Percentiles rank a stretch among this genome's conserved stretches.
These are phyloP conservation scores for Globisporangium mamillatum DNA, from an alignment of 352 stramenopile genomes.

Conservation along the genomic window DNA sequence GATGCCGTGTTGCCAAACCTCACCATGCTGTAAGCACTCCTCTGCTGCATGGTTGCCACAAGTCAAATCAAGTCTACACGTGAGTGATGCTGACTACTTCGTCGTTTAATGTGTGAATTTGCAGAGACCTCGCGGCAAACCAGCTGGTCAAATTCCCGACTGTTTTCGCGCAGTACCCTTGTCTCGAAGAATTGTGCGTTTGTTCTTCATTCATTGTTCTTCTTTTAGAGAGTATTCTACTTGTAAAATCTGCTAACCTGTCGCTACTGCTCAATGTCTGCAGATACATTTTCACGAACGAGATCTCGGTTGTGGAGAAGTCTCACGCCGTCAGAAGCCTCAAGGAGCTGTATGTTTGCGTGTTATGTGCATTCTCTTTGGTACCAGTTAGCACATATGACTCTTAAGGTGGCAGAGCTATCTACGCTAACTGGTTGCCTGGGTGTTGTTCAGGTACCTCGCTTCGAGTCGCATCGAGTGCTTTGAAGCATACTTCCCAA, in stretches of 20 bases:
- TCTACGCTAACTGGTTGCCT: conserved; percentile 4
- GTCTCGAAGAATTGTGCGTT: not conserved
- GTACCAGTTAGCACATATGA: not conserved
- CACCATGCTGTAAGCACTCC: not conserved
- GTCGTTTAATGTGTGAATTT: not conserved
- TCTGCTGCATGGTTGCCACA: not conserved
- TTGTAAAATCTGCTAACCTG: not conserved
- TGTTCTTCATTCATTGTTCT: too few relatives aligned
- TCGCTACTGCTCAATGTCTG: not conserved
- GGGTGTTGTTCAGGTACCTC: conserved; percentile 17
- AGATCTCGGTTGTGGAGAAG: conserved; percentile 18
- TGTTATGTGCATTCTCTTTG: not conserved
- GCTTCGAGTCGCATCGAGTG: conserved; percentile 24
- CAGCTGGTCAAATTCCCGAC: not conserved
- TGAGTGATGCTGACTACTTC: not conserved
- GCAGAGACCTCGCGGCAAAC: conserved; percentile 2
- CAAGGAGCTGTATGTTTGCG: conserved; percentile 19
- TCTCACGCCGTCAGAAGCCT: conserved; percentile 14
- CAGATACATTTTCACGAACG: not conserved
- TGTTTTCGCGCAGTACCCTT: not conserved
- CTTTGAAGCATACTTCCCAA: conserved; percentile 23
- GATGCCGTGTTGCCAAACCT: conserved; percentile 2
- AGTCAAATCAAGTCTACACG: not conserved
- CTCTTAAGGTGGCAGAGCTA: too few relatives aligned
- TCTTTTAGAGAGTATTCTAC: not conserved